Base-by-base conservation (phyloP, 1,139 yeast species). In the Yamadazyma pseudoaaseri region DNA sequence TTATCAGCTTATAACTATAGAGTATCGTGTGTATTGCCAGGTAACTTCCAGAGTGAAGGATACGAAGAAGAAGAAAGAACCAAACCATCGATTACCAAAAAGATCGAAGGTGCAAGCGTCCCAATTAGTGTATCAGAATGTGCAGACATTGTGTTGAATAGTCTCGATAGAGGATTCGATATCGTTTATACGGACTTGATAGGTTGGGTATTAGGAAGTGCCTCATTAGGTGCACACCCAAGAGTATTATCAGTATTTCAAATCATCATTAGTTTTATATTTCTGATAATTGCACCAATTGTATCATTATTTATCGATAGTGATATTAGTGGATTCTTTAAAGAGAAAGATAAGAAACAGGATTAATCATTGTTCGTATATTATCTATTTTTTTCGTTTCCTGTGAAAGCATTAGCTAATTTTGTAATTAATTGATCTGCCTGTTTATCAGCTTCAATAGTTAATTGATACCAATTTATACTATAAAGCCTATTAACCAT, bases 11-110 rank as follows among this genome's bases (percentile, higher is more conserved):
- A 77, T 49, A 76, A 81, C 41, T 79, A 81, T 45, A 62, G 81
- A 31, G 76, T 84, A 0, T 65, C 77, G 3, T 63, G 72, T 47
- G 79, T 87, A 0, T 81, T 81, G 49, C 96, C 97, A 0, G 98
- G 98, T 0, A 89, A 87, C 53, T 89, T 92, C 60, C 74, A 69
- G 32, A 83, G 95, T 44, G 97, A 90, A 57, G 99, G 98, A 0
- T 94, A 60, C 50, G 76, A 64, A 5, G 79, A 79, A 39, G 99
- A 94, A 57, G 85, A 90, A 52, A 62, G 63, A 41, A 83, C 95
- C 5, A 94, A 94, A 54, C 98, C 98, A 0, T 75, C 71, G 17
- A 86, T 94, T 38, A 90, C 97, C 2, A 76, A 71, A 41, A 61
- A 61, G 18, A 86, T 94, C 28, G 98, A 94, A 57, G 98, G 98